These are phyloP conservation scores for Phytophthora pisi DNA, from an alignment of 352 stramenopile genomes.

Conservation along the genomic window DNA sequence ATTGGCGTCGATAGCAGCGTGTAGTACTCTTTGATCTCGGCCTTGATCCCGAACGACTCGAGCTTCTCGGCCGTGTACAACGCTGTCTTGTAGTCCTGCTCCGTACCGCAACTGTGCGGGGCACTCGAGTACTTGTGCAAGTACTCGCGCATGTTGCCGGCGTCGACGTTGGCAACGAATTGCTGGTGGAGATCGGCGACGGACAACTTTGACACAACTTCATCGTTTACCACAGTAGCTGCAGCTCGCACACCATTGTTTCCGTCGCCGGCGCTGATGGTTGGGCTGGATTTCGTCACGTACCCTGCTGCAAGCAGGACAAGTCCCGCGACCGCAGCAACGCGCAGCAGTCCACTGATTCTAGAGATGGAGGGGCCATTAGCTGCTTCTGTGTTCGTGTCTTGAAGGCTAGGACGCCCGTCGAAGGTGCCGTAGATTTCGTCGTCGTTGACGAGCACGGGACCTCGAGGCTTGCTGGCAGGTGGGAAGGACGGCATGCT, in stretches of 20 bases:
- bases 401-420: conserved; percentile 8
- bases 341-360: conserved; percentile 12
- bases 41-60: conserved; percentile 45
- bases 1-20: conserved; percentile 76
- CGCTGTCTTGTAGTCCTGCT: conserved; percentile 32
- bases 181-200: conserved; percentile 24
- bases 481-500: conserved; percentile 11
- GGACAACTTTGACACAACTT: not conserved
- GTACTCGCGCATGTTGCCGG: conserved; percentile 44
- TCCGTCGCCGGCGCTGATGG: not conserved
- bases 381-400: not conserved
- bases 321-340: conserved; percentile 13
- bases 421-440: conserved; percentile 35
- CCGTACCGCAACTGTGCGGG: conserved; percentile 25
- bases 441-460: conserved; percentile 23
- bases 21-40: conserved; percentile 66
- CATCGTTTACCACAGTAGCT: not conserved
- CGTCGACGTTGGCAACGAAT: conserved; percentile 31
- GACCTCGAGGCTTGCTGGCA: conserved; percentile 16
- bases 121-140: conserved; percentile 49
- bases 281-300: conserved; percentile 15
- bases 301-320: conserved; percentile 21
- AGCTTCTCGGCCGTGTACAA: conserved; percentile 28
- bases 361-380: conserved; percentile 2
- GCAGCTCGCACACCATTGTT: not conserved